These are phyloP conservation scores for Nicotiana tabacum DNA, from an alignment of 257 asterid species.

Conservation along the genomic window DNA sequence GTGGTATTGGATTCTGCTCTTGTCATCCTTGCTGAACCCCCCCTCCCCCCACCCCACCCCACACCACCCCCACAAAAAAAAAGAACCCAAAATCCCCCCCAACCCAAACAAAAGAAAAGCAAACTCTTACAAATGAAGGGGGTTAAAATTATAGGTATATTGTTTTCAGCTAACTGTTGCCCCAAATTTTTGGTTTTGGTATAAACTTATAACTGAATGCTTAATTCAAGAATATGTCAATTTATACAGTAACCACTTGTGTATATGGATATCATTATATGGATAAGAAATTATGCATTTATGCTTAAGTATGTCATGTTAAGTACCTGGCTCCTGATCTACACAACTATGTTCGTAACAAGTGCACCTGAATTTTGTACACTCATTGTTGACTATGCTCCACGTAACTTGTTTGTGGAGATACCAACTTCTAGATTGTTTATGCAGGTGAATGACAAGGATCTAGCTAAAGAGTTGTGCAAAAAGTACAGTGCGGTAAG, in stretches of 20 bases:
- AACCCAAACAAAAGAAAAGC: neutral
- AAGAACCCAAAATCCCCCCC: neutral
- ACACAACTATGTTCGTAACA: neutral
- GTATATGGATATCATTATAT: neutral
- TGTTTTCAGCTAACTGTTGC: neutral
- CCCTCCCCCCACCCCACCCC: neutral
- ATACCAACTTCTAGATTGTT: neutral
- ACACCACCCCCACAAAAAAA: too few relatives aligned
- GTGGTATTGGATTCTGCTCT: constrained; percentile 43
- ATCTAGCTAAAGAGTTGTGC: constrained; percentile 85
- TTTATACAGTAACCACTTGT: neutral
- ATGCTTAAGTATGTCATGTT: neutral
- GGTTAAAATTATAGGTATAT: neutral
- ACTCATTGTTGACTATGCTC: neutral
- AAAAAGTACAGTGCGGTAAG: constrained; percentile 90
- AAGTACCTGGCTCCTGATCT: neutral
- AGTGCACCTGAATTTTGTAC: neutral
- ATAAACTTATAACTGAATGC: neutral
- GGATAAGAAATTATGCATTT: neutral
- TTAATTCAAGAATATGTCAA: neutral
- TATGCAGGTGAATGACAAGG: constrained; percentile 70
- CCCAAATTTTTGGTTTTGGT: neutral
- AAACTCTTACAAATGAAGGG: neutral
- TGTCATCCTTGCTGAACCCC: neutral
- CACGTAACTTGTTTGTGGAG: neutral